Evolutionary conservation across 371 early-diverging fungal species (phyloP), one percentile per base, ranked within the genome.

Genomic region (Zancudomyces culisetae): DNA sequence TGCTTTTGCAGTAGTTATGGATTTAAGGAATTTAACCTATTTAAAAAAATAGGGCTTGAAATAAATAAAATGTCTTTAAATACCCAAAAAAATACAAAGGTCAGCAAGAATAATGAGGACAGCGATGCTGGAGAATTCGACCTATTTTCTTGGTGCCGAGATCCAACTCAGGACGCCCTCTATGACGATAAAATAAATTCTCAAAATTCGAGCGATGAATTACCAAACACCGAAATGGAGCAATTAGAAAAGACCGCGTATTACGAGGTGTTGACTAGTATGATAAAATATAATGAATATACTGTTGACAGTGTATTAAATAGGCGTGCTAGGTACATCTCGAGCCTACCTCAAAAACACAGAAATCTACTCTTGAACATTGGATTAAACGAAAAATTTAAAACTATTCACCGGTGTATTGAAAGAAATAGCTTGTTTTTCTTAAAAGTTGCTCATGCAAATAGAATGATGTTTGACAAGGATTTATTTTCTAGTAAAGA

Each of bases 241-340:
- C 43, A 52, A 2, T 52, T 56, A 1, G 65, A 64, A 45, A 43
- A 53, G 23, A 42, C 43, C 19, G 62, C 65, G 39, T 30, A 61
- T 19, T 28, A 47, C 39, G 61, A 79, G 42, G 79, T 84, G 15
- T 58, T 85, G 48, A 71, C 75, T 27, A 80, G 85, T 0, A 83
- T 83, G 55, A 64, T 75, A 39, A 70, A 73, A 45, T 90, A 90
- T 68, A 76, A 74, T 54, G 55, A 68, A 13, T 77, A 78, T 56
- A 66, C 80, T 0, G 69, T 83, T 21, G 72, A 75, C 24, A 51
- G 40, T 15, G 67, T 73, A 13, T 78, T 81, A 58, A 77, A 83
- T 49, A 78, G 82, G 42, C 74, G 84, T 35, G 69, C 84, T 53
- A 74, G 72, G 26, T 80, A 85, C 60, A 81, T 74, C 55, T 58